A percentile compares a stretch with the other conserved stretches of the same genome.
These are phyloP conservation scores for Didymella glomerata DNA, from an alignment of 2,329 filamentous ascomycete genomes.

Conservation along the genomic window DNA sequence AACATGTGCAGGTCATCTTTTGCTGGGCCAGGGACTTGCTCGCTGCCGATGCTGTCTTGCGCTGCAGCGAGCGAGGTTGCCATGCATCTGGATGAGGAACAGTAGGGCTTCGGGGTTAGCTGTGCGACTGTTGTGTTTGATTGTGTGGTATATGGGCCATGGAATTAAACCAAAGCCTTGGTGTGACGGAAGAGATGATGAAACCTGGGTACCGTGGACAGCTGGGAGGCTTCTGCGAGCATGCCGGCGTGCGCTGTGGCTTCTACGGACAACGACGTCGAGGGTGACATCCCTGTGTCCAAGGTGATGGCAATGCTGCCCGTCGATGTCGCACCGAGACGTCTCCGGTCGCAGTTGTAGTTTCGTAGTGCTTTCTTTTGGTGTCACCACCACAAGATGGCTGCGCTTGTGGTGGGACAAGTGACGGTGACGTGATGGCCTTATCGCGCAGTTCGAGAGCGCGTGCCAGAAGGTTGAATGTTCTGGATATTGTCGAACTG, in stretches of 20 bases:
- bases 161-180: conserved; percentile 10
- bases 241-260: neutral
- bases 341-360: neutral
- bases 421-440: conserved; percentile 5
- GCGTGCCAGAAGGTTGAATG: neutral
- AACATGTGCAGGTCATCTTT: conserved; percentile 30
- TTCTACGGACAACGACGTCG: neutral
- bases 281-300: neutral
- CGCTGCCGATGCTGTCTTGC: conserved; percentile 27
- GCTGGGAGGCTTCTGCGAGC: neutral
- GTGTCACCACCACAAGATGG: conserved; percentile 1
- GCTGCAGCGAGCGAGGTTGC: conserved; percentile 30
- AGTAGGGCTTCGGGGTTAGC: neutral
- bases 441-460: neutral
- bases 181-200: conserved; percentile 19
- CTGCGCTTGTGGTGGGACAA: conserved; percentile 9
- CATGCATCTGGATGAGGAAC: conserved; percentile 13
- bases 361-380: neutral
- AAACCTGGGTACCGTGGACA: conserved; percentile 22
- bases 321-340: neutral
- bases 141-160: conserved; percentile 20
- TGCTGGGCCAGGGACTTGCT: conserved; percentile 21
- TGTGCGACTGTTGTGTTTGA: conserved; percentile 11
- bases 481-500: neutral
- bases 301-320: neutral